Percentiles rank a stretch among this genome's conserved stretches.
phyloP scores from a whole-genome alignment of 768 basidiomycete species.

The Amanita polypyramis region DNA sequence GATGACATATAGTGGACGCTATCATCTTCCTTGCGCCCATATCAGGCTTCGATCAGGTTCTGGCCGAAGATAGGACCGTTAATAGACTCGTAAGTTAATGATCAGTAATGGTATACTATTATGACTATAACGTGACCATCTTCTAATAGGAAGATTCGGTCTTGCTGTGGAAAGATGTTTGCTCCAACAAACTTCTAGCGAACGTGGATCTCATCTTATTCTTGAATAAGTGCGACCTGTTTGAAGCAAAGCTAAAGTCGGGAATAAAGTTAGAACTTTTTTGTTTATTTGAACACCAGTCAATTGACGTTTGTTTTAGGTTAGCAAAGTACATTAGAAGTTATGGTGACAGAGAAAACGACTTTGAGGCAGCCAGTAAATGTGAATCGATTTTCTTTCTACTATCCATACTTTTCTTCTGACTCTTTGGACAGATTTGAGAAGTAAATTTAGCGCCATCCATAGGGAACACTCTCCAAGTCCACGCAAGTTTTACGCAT shows the following conservation, averaged over 20 bases:
- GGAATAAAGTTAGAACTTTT: conserved; percentile 35
- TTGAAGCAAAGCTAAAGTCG: conserved; percentile 55
- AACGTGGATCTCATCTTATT: conserved; percentile 77
- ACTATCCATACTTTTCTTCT: neutral
- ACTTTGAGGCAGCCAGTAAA: conserved; percentile 60
- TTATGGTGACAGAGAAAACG: conserved; percentile 61
- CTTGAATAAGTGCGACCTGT: conserved; percentile 82
- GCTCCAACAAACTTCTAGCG: conserved; percentile 71
- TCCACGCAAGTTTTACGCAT: conserved; percentile 69
- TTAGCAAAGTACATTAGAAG: conserved; percentile 63
- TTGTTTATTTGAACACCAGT: neutral
- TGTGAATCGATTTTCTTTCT: conserved; percentile 32
- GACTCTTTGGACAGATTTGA: conserved; percentile 41
- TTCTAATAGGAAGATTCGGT: conserved; percentile 64
- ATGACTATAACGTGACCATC: neutral
- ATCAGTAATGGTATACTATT: neutral
- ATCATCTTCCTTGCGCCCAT: conserved; percentile 74
- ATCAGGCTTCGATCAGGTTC: conserved; percentile 64
- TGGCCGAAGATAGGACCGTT: conserved; percentile 48
- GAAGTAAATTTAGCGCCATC: conserved; percentile 64
- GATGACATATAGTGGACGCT: conserved; percentile 38
- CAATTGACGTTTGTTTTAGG: conserved; percentile 14
- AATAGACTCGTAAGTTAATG: conserved; percentile 23
- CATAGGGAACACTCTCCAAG: conserved; percentile 67
- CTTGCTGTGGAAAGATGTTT: conserved; percentile 83